Evolutionary conservation across 23 red algal species (phyloP), one percentile per base, ranked within the genome.

Genomic region (Agarophyton chilense): DNA sequence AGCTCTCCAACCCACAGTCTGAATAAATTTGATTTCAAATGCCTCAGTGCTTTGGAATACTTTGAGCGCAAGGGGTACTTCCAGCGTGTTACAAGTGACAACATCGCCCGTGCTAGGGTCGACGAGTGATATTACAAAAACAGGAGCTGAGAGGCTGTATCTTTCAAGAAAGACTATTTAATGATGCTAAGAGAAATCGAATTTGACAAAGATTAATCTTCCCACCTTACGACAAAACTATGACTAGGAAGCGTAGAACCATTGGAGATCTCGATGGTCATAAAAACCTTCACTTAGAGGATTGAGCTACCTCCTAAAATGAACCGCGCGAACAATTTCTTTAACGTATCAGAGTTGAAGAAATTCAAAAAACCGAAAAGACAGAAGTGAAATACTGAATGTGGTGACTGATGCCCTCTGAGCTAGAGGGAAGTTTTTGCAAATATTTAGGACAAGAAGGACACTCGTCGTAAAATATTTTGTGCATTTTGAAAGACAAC

Each of bases 321-420:
- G n/a, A n/a, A n/a, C n/a, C n/a, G n/a, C n/a, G 0, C 77, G n/a
- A n/a, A 81, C 42, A 58, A 81, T 56, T 0, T 61, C 12, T 81
- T 61, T 81, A 46, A 81, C 18, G 77, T 81, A 19, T 57, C 52
- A 33, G 13, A 81, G 45, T 43, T 81, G 9, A 10, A 26, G 16
- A 33, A 52, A 52, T 81, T 42, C 14, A 9, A 47, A 6, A n/a
- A n/a, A n/a, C n/a, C n/a, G n/a, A n/a, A 12, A 12, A 6, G 44
- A 47, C 44, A 6, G 44, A 6, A 9, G 7, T 12, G 44, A 12
- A 6, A 6, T 12, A 47, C 44, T 47, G 7, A 12, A 47, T 12
- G 12, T 47, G 7, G 44, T 47, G 7, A 47, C 12, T 12, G 44
- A 47, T 12, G 12, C 12, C 12, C 7, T 9, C 12, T 6, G 44